Percentiles rank a stretch among this genome's conserved stretches.
These are phyloP conservation scores for Coccomyxa sp. DNA, from an alignment of 139 green algal genomes.

Conservation along the genomic window DNA sequence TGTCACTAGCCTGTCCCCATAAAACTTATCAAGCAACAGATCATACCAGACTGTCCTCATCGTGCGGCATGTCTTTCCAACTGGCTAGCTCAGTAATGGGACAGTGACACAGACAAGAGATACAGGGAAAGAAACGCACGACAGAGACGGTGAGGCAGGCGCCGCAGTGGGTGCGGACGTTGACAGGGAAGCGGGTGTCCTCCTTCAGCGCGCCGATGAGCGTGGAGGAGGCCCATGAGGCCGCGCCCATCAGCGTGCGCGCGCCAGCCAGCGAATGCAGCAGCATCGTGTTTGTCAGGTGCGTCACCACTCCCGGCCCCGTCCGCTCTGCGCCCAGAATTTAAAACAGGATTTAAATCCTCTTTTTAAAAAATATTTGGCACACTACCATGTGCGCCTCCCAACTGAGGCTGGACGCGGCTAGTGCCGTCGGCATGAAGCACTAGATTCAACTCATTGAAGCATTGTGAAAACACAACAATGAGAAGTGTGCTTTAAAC, in stretches of 20 bases:
- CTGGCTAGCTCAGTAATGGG: no score
- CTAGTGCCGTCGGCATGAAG: no score
- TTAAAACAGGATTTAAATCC: neutral
- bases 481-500: no score
- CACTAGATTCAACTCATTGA: no score
- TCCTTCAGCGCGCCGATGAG: neutral
- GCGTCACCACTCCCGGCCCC: neutral
- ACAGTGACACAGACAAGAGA: neutral
- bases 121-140: neutral
- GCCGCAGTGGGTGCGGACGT: neutral
- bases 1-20: neutral
- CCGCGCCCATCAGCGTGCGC: neutral
- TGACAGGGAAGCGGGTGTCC: neutral
- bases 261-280: neutral
- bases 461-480: no score
- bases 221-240: neutral
- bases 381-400: neutral
- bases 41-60: neutral
- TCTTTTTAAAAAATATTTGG: neutral
- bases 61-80: no score
- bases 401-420: no score
- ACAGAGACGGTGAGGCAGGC: neutral
- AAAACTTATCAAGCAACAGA: neutral
- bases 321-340: neutral
- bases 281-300: neutral